A percentile compares a stretch with the other conserved stretches of the same genome.
These are phyloP conservation scores for Lasiodiplodia citricola DNA, from an alignment of 2,329 filamentous ascomycete genomes.

Conservation along the genomic window DNA sequence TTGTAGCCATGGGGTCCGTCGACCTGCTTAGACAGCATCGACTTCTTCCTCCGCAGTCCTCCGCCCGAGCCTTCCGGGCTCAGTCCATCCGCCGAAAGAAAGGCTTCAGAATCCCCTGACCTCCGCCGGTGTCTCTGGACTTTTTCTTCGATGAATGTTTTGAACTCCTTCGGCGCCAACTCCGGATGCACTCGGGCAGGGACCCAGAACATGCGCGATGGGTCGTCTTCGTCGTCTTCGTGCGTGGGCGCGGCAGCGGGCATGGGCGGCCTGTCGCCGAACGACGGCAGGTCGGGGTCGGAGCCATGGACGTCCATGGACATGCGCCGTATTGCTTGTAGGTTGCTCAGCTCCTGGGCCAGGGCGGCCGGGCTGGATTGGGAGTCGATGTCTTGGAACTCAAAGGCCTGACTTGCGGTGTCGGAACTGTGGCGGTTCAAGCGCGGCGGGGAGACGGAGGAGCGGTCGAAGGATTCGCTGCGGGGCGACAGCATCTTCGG, in stretches of 20 bases:
- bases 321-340: slow-evolving; percentile 88
- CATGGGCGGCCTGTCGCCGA: slow-evolving; percentile 60
- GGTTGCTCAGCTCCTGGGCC: slow-evolving; percentile 88
- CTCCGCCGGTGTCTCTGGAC: slow-evolving; percentile 87
- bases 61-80: slow-evolving; percentile 61
- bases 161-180: slow-evolving; percentile 93
- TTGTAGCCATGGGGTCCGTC: slow-evolving; percentile 77
- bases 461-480: slow-evolving; percentile 31
- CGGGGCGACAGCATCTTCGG: slow-evolving; percentile 27
- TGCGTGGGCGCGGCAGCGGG: slow-evolving; percentile 72
- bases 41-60: slow-evolving; percentile 83
- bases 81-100: slow-evolving; percentile 63
- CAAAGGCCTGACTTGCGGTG: slow-evolving; percentile 65
- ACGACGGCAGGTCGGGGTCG: slow-evolving; percentile 78
- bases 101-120: slow-evolving; percentile 70
- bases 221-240: slow-evolving; percentile 78
- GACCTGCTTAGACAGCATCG: slow-evolving; percentile 92
- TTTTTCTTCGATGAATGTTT: slow-evolving; percentile 91
- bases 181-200: slow-evolving; percentile 93
- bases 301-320: slow-evolving; percentile 85
- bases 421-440: slow-evolving; percentile 45
- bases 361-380: slow-evolving; percentile 89
- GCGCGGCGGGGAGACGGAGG: slow-evolving; percentile 45
- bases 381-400: slow-evolving; percentile 83
- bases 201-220: slow-evolving; percentile 91